Evolutionary conservation across 345 rosid genomes (phyloP), one percentile per base, ranked within the genome.

Genomic region (Populus pruinosa): DNA sequence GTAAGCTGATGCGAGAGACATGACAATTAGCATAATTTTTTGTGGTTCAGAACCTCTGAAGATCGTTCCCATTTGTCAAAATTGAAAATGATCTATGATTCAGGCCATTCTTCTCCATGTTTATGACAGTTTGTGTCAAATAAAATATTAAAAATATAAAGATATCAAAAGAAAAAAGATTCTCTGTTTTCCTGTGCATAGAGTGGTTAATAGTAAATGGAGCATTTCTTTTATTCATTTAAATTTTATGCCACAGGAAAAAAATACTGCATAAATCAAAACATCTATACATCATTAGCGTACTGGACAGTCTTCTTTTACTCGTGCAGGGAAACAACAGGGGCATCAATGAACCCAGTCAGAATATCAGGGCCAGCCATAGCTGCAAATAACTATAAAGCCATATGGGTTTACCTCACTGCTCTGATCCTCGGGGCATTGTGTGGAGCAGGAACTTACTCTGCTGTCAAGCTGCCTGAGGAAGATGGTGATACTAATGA

Each of bases 271-370:
- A 36, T 39, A 43, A 12, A 38, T 68, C 5, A 20, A 2, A 61
- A 33, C 11, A 53, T 23, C 36, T 18, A 55, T 6, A 10, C 25
- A 38, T 5, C 4, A 56, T n/a, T 31, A 31, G 25, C 12, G 20
- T 36, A 11, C 16, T 55, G 41, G 56, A 68, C 7, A 11, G 13
- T 8, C 33, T 55, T 53, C 50, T 16, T 73, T 36, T 18, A 25
- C n/a, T 43, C 61, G 23, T 73, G 77, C 92, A 93, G 95, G 74
- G 88, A 90, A 7, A 71, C 89, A 70, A 91, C 98, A 12, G 93
- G 95, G 17, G 98, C 89, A 56, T 91, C 95, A 1, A 91, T 94
- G 97, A 94, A 94, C 80, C 98, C 97, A 4, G 97, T 85, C 38
- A 88, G 97, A 85, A 94, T 97, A 67, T 59, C 90, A 55, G 97